Conservation (phyloP, 2,329 filamentous ascomycete genomes). For the Paecilomyces variotii region DNA sequence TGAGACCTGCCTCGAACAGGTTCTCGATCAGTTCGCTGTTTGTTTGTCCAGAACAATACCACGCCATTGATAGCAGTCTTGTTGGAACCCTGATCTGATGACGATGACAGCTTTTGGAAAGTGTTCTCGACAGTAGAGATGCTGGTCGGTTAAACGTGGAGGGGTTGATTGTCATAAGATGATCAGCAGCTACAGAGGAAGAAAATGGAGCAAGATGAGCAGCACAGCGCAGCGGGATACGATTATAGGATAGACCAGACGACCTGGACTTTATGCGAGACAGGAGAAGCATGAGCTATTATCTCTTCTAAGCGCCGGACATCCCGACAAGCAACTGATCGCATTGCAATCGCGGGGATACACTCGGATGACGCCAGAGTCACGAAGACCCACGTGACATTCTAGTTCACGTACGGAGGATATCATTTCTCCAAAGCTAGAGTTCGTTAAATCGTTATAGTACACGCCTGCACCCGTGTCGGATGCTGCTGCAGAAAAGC, state of each 20-base stretch:
- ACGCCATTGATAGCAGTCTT: slow-evolving; percentile 60
- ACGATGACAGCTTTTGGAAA: not conserved
- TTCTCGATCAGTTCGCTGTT: slow-evolving; percentile 74
- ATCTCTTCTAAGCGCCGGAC: not conserved
- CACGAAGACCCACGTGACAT: not conserved
- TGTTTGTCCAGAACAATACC: slow-evolving; percentile 68
- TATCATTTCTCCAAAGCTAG: not conserved
- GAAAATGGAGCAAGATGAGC: not conserved
- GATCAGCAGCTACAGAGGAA: not conserved
- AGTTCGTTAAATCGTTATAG: not conserved
- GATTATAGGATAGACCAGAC: not conserved
- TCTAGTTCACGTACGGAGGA: not conserved
- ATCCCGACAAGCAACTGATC: not conserved
- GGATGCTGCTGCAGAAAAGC: slow-evolving; percentile 1
- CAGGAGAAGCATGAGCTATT: not conserved
- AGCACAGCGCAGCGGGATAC: not conserved
- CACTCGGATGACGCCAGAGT: not conserved
- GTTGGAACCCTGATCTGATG: slow-evolving; percentile 2
- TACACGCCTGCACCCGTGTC: not conserved
- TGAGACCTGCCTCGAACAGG: slow-evolving; percentile 62
- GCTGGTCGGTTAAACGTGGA: not conserved
- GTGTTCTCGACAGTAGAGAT: not conserved
- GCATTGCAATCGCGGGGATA: not conserved
- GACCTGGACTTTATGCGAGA: not conserved
- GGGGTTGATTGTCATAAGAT: not conserved